Evolutionary conservation across 345 rosid species (phyloP), one percentile per base, ranked within the genome.

Genomic region (Excoecaria agallocha): DNA sequence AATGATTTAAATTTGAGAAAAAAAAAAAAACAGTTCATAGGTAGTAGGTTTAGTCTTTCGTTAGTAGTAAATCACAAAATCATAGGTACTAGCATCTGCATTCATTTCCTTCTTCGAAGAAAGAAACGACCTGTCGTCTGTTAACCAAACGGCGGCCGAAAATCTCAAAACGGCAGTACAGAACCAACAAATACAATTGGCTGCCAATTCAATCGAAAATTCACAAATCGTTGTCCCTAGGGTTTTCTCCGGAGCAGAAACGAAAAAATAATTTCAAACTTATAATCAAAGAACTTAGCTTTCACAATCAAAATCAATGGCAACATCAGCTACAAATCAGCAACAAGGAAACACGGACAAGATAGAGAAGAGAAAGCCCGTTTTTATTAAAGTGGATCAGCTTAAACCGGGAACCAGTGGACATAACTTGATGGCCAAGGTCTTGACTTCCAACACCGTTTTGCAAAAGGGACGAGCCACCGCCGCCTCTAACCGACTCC

Each of bases 351-450:
- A n/a, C 50, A 12, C 37, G 1, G 45, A 43, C 69, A 66, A 66
- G 37, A 22, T 45, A 66, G 82, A 71, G 46, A 87, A 87, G 83
- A 81, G 87, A 51, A 85, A 86, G 79, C 91, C 89, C 1, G 86
- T 85, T 17, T 87, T 87, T 68, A 58, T 84, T 43, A 83, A 86
- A 67, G 91, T 87, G 2, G 91, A 86, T 58, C 83, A 81, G 6
- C 80, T 87, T 51, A 85, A 84, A 73, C 91, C 91, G 3, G 89
- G 89, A 20, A 86, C 91, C 5, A 69, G 46, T 5, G 91, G 91
- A 38, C 91, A 87, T 82, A 87, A 81, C 61, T 73, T 87, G 80
- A 81, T 76, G 57, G 87, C 84, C n/a, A 85, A 84, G 70, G 86
- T 87, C 20, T 85, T 87, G 10, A 79, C 82, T 8, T 78, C 89